Percentiles rank a stretch among this genome's conserved stretches.
These are phyloP conservation scores for Conoideocrella luteorostrata DNA, from an alignment of 2,329 filamentous ascomycete genomes.

Conservation along the genomic window DNA sequence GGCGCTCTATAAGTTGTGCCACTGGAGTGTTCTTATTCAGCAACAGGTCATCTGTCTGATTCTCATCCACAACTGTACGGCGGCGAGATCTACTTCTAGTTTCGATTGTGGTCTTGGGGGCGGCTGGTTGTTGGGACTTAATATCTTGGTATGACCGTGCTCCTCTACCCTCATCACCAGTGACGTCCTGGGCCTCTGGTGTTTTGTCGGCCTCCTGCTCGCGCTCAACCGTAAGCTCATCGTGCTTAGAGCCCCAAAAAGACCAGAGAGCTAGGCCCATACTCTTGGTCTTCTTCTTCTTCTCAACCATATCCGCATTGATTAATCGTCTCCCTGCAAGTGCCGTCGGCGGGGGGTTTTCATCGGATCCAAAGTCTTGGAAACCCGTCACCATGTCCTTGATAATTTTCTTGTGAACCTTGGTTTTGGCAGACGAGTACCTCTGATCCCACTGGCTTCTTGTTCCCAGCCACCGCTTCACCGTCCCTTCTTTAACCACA, in stretches of 20 bases:
- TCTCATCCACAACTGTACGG: slow-evolving; percentile 43
- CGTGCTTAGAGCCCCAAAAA: slow-evolving; percentile 82
- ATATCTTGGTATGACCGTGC: slow-evolving; percentile 36
- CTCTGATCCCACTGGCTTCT: slow-evolving; percentile 67
- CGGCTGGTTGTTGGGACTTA: slow-evolving; percentile 27
- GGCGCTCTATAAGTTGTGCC: slow-evolving; percentile 34
- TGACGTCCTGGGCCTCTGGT: slow-evolving; percentile 24
- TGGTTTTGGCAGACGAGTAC: slow-evolving; percentile 62
- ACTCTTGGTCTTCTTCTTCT: slow-evolving; percentile 57
- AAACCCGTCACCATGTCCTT: slow-evolving; percentile 69
- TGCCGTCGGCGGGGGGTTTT: slow-evolving; percentile 77
- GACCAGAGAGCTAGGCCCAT: slow-evolving; percentile 79
- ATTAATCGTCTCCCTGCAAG: slow-evolving; percentile 63
- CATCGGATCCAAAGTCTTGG: slow-evolving; percentile 61
- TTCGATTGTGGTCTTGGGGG: slow-evolving; percentile 13
- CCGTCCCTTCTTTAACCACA: slow-evolving; percentile 70
- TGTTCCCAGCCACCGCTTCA: slow-evolving; percentile 75
- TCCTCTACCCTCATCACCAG: slow-evolving; percentile 35
- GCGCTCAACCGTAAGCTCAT: slow-evolving; percentile 62
- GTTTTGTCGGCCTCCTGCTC: slow-evolving; percentile 45
- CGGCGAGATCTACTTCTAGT: slow-evolving; percentile 36
- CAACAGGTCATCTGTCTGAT: slow-evolving; percentile 33
- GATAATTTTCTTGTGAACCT: slow-evolving; percentile 66
- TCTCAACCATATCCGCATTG: slow-evolving; percentile 32
- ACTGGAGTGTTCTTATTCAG: slow-evolving; percentile 36